Evolutionary conservation across 176 grass and related monocot species (phyloP).

Genomic region (Oryza officinalis): DNA sequence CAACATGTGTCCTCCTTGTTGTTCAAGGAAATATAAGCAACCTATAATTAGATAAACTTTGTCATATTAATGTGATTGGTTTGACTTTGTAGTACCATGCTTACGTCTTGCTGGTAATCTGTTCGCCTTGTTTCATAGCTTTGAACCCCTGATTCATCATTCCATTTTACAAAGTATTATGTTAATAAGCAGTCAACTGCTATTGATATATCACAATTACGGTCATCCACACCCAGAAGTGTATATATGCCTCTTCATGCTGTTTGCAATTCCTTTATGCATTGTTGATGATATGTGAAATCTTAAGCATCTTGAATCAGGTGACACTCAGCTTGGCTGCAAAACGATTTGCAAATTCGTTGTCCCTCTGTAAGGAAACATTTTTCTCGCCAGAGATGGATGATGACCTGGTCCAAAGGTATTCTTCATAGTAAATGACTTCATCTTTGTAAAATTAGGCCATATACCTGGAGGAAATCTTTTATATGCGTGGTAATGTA

Average conservation of each 20-base stretch:
- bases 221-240: not conserved
- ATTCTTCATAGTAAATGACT: not conserved
- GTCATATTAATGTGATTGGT: not conserved
- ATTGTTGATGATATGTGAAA: not conserved
- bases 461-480: not conserved
- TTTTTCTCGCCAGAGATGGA: conserved; percentile 92
- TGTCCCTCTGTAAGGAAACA: conserved; percentile 88
- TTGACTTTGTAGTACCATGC: not conserved
- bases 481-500: not conserved
- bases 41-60: not conserved
- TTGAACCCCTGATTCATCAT: not conserved
- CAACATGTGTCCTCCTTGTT: not conserved
- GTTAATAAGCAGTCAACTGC: not conserved
- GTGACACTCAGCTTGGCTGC: conserved; percentile 93
- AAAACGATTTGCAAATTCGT: conserved; percentile 89
- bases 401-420: conserved; percentile 78
- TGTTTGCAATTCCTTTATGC: not conserved
- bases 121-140: conserved; percentile 4
- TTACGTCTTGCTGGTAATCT: conserved; percentile 1
- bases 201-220: not conserved
- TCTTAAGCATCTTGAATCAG: conserved; percentile 39
- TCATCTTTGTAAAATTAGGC: not conserved
- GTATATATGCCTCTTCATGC: not conserved
- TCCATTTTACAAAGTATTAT: not conserved
- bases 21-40: not conserved